phyloP scores from a whole-genome alignment of 257 asterid genomes.

The Cordia subcordata region DNA sequence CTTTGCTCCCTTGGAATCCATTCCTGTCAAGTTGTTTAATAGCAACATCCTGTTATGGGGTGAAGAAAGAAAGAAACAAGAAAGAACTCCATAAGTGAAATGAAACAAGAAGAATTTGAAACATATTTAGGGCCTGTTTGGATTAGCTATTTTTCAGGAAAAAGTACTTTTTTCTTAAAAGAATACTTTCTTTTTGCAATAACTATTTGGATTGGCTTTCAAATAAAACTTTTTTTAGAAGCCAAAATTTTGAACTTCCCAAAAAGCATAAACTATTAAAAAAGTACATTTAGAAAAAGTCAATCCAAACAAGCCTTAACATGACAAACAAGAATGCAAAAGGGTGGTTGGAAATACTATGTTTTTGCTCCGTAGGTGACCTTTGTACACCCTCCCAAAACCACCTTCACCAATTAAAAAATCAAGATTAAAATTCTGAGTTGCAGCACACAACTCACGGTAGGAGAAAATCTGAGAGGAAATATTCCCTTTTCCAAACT shows the following conservation, averaged over 20 bases:
- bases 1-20: slow-evolving; percentile 75
- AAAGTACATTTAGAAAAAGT: too few species aligned
- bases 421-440: slow-evolving; percentile 41
- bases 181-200: too few species aligned
- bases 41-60: slow-evolving; percentile 56
- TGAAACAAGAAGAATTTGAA: background rate
- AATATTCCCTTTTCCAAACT: slow-evolving; percentile 48
- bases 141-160: too few species aligned
- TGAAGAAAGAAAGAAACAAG: background rate
- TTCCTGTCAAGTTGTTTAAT: slow-evolving; percentile 73
- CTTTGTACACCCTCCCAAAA: slow-evolving; percentile 77
- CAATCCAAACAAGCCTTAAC: too few species aligned
- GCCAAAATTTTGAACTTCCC: too few species aligned
- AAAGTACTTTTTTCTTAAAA: too few species aligned
- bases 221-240: too few species aligned
- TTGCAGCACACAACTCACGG: slow-evolving; percentile 38
- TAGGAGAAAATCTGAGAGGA: slow-evolving; percentile 53
- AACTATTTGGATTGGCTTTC: too few species aligned
- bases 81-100: background rate
- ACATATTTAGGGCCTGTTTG: too few species aligned
- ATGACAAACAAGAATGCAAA: background rate
- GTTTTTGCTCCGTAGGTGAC: slow-evolving; percentile 32
- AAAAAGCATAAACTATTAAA: background rate
- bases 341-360: slow-evolving; percentile 21
- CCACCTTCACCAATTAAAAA: slow-evolving; percentile 74